Conservation (phyloP, 176 grass and related monocot species). For the Bonia amplexicaulis region DNA sequence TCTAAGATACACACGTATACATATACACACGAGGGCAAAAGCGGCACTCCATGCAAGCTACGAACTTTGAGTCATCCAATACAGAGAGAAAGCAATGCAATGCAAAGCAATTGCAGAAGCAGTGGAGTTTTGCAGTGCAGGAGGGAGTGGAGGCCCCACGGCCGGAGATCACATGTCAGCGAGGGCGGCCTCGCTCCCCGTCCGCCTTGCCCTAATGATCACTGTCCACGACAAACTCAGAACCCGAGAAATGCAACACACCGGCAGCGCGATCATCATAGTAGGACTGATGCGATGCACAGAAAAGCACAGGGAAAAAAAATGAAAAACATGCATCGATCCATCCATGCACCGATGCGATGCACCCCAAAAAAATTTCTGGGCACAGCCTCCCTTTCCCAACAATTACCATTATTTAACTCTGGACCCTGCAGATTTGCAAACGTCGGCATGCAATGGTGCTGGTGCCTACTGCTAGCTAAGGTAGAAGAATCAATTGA, state of each 20-base stretch:
- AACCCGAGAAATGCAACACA: slow-evolving; percentile 17
- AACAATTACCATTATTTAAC: slow-evolving; percentile 38
- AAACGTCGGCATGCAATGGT: neutral
- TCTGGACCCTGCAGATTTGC: neutral
- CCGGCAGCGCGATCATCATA: neutral
- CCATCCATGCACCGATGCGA: neutral
- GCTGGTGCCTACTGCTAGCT: neutral
- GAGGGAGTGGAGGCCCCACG: neutral
- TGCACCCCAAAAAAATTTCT: slow-evolving; percentile 10
- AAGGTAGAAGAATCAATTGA: neutral
- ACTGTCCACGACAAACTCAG: slow-evolving; percentile 29
- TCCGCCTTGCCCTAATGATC: slow-evolving; percentile 26
- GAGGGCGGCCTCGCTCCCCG: neutral
- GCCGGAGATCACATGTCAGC: slow-evolving; percentile 25
- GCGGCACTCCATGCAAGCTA: neutral
- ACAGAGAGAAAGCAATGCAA: neutral
- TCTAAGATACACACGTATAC: no score
- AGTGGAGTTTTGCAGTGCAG: slow-evolving; percentile 4
- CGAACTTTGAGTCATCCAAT: neutral
- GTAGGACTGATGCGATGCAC: neutral
- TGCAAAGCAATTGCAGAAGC: neutral
- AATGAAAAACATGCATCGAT: neutral
- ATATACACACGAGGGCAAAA: neutral
- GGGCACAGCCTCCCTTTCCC: neutral
- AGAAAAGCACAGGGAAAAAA: neutral